Evolutionary conservation across 441 rosid species (phyloP).

Genomic region (Gossypium armourianum): DNA sequence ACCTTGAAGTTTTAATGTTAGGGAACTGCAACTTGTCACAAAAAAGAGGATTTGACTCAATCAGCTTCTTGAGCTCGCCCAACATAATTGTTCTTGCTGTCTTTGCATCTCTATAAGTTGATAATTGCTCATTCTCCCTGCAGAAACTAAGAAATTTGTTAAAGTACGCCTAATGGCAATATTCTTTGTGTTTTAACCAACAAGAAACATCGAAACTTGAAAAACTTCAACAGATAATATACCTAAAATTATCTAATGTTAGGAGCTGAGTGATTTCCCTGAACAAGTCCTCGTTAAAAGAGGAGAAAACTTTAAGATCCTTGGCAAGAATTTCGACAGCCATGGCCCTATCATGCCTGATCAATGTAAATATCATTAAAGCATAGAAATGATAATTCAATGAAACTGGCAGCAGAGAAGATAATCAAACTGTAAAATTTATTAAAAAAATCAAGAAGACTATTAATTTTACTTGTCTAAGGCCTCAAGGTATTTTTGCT

Average conservation of each 20-base stretch:
- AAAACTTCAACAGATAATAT: background rate
- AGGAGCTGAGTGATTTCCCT: slow-evolving; percentile 45
- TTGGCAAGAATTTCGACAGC: slow-evolving; percentile 41
- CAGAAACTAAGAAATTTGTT: background rate
- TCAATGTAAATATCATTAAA: slow-evolving; percentile 7
- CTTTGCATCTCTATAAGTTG: slow-evolving; percentile 37
- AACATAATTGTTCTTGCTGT: slow-evolving; percentile 37
- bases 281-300: slow-evolving; percentile 39
- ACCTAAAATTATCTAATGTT: slow-evolving; percentile 45
- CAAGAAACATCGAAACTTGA: background rate
- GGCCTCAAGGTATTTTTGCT: slow-evolving; percentile 49
- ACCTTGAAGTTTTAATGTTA: slow-evolving; percentile 29
- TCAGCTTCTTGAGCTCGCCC: slow-evolving; percentile 41
- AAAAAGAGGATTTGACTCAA: slow-evolving; percentile 45
- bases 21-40: slow-evolving; percentile 43
- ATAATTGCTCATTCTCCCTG: slow-evolving; percentile 43
- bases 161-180: background rate
- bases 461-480: slow-evolving; percentile 30
- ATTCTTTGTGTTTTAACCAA: background rate
- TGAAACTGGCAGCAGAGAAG: background rate
- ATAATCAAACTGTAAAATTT: background rate
- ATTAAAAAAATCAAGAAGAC: background rate
- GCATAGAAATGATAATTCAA: background rate
- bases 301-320: slow-evolving; percentile 42
- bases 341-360: slow-evolving; percentile 33